Evolutionary conservation across 1,139 yeast species (phyloP), one percentile per base, ranked within the genome.

Genomic region (Arxiozyma heterogenica): DNA sequence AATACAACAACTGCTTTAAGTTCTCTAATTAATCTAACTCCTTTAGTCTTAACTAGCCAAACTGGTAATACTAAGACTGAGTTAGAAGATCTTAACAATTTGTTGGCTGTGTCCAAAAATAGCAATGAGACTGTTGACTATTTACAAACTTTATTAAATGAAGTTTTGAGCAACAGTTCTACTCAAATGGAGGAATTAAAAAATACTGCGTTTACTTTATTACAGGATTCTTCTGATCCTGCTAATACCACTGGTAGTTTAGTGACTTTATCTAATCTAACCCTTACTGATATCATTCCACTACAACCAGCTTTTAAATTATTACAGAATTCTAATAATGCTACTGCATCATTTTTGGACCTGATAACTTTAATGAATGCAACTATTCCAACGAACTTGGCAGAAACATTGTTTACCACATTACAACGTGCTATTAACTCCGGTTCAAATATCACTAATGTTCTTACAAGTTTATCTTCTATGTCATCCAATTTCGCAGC

Each of bases 331-430:
- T 64, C 71, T 11, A 57, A 60, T 18, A 67, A 70, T 54, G 58
- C 59, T 17, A 59, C 67, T 38, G 64, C 61, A 9, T 64, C 71
- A 38, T 59, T 70, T 41, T 58, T 60, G 7, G 65, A 67, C 2
- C 53, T 70, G 47, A 57, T 61, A 25, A 61, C 65, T 5, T 55
- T 67, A 49, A 59, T 68, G 59, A 61, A 64, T 27, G 58, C 66
- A 11, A 61, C 63, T 20, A 59, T 66, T 44, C 60, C 71, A 34
- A 54, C 63, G 7, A 49, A 61, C 15, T 49, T 60, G 41, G 64
- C 64, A 2, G 54, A 57, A 9, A 55, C 60, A 17, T 50, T 68
- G 50, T 59, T 66, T 50, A 51, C 51, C 4, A 17, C 53, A 15
- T 51, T 47, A 17, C 49, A 53, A 21, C 46, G 57, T 8, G 41